Conservation (phyloP, 1,284 basidiomycete genomes). For the Anthracocystis panici-leucophaei region DNA sequence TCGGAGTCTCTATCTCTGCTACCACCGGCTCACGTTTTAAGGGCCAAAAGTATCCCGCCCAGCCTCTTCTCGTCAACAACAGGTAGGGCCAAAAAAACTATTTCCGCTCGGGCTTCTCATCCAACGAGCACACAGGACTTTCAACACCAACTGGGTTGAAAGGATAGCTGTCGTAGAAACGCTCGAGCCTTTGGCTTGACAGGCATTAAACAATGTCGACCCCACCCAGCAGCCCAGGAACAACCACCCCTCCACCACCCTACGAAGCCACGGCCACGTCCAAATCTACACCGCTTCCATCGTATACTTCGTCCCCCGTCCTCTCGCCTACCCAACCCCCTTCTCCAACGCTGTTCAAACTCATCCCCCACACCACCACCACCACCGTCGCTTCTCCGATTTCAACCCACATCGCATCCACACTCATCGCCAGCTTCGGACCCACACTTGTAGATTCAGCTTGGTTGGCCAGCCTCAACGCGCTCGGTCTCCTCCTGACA, state of each 20-base stretch:
- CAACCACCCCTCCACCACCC: background rate
- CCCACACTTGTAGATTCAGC: background rate
- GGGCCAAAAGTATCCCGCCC: too few species aligned
- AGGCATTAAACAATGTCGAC: too few species aligned
- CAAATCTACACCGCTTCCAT: constrained; percentile 7
- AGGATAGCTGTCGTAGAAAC: too few species aligned
- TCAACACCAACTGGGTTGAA: too few species aligned
- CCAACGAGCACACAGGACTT: too few species aligned
- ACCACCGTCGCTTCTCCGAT: background rate
- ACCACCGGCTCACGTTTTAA: too few species aligned
- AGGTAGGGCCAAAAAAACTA: too few species aligned
- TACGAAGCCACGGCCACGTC: background rate
- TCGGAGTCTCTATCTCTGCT: too few species aligned
- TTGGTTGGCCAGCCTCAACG: constrained; percentile 10
- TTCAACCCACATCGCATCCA: background rate
- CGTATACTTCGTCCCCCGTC: constrained; percentile 14
- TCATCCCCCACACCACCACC: background rate
- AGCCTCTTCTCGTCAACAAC: too few species aligned
- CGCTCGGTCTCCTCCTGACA: constrained; percentile 5
- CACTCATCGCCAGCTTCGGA: constrained; percentile 1
- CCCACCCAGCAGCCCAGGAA: background rate
- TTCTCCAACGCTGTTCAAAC: background rate
- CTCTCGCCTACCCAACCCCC: background rate
- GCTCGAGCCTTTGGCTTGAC: too few species aligned
- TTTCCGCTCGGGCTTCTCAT: too few species aligned